Evolutionary conservation across 352 stramenopile species (phyloP).

Genomic region (Phytophthora sp.): DNA sequence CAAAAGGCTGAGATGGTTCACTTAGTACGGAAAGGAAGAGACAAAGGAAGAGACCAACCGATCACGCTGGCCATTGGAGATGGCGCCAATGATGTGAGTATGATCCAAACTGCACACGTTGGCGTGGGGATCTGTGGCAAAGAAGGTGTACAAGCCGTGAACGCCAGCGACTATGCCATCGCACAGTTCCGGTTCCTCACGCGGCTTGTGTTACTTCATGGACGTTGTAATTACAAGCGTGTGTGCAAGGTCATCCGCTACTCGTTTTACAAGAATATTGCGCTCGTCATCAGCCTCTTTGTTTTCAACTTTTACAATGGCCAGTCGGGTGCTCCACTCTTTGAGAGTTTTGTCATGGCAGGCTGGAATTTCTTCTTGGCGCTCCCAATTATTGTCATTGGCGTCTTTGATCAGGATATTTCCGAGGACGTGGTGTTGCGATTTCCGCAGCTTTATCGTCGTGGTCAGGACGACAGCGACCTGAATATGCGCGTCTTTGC

Average conservation of each 20-base stretch:
- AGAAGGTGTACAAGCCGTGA: slow-evolving; percentile 97
- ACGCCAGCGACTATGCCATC: slow-evolving; percentile 94
- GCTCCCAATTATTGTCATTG: slow-evolving; percentile 89
- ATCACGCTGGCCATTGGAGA: slow-evolving; percentile 97
- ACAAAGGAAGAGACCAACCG: slow-evolving; percentile 43
- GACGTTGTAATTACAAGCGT: slow-evolving; percentile 97
- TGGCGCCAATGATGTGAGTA: slow-evolving; percentile 98
- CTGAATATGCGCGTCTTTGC: slow-evolving; percentile 67
- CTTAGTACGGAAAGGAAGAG: slow-evolving; percentile 48
- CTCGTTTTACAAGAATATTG: slow-evolving; percentile 99
- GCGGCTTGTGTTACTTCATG: slow-evolving; percentile 95
- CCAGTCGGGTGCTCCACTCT: slow-evolving; percentile 86
- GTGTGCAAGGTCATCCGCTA: slow-evolving; percentile 95
- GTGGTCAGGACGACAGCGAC: slow-evolving; percentile 58
- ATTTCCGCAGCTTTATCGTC: slow-evolving; percentile 64
- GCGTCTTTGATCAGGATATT: slow-evolving; percentile 78
- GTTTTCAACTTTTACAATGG: slow-evolving; percentile 93
- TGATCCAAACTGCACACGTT: slow-evolving; percentile 98
- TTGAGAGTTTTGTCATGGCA: slow-evolving; percentile 82
- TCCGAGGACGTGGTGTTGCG: slow-evolving; percentile 47
- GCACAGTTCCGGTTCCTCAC: slow-evolving; percentile 96
- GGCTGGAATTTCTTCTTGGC: slow-evolving; percentile 90
- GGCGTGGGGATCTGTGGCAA: slow-evolving; percentile 98
- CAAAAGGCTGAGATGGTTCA: slow-evolving; percentile 86
- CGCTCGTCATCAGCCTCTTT: slow-evolving; percentile 93